Conservation (phyloP, 352 stramenopile species). For the Hyphochytrium catenoides region DNA sequence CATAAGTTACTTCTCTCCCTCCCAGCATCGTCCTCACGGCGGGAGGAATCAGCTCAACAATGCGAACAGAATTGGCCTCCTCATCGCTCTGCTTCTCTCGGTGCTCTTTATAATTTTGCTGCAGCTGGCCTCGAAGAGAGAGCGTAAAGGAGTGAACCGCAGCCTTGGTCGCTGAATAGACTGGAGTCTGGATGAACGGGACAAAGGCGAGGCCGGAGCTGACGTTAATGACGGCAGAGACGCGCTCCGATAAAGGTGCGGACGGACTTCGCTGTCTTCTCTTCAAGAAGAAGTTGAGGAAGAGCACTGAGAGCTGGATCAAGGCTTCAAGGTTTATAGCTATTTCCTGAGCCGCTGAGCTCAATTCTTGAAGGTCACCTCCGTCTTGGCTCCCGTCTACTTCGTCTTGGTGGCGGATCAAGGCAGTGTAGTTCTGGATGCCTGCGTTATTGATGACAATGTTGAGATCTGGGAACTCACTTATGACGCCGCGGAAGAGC, state of each 20-base stretch:
- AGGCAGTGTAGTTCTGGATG: too few relatives aligned
- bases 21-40: too few relatives aligned
- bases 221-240: conserved; percentile 4
- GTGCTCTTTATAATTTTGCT: too few relatives aligned
- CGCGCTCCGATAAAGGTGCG: too few relatives aligned
- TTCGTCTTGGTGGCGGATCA: conserved; percentile 3
- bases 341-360: conserved; percentile 5
- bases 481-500: conserved; percentile 3
- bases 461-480: conserved; percentile 2
- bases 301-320: conserved; percentile 4
- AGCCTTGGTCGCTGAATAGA: conserved; percentile 7
- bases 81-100: too few relatives aligned
- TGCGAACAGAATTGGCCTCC: conserved; percentile 2
- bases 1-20: too few relatives aligned
- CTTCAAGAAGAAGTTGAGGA: conserved; percentile 2
- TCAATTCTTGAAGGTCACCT: too few relatives aligned
- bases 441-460: conserved; percentile 8
- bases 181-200: neutral
- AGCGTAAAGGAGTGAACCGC: conserved; percentile 8
- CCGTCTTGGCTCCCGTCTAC: neutral
- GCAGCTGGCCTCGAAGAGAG: conserved; percentile 6
- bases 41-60: conserved; percentile 8
- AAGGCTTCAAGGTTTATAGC: conserved; percentile 7
- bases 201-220: conserved; percentile 4
- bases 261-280: too few relatives aligned